Base-by-base conservation (phyloP, 495 filamentous ascomycete species). In the Aspergillus affinis region DNA sequence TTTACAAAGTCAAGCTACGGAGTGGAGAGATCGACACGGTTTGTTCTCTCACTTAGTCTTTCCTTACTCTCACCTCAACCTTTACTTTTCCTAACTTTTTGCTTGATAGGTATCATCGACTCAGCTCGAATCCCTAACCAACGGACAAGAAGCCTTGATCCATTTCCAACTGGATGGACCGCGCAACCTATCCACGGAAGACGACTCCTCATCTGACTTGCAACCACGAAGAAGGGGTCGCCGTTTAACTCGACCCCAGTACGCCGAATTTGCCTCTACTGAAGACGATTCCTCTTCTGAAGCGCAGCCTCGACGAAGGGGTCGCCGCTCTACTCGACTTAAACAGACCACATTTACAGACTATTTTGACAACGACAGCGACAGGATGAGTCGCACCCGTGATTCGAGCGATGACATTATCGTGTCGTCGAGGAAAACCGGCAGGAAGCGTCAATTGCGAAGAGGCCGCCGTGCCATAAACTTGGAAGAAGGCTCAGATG, bases 11-110 rank as follows among this genome's bases (percentile, higher is more conserved):
- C 18, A 70, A 75, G 27, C 75, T 81, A 23, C 68, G 69, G 49
- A 82, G 80, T 68, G 78, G 75, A 15, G 80, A 78, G 48, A 65
- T 65, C 52, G 67, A 76, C 62, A 70, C 68, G 54, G 83, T 84
- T 59, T 69, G 77, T 68, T 23, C 26, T 27, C 51, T 17, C 20
- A 52, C 26, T 12, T 52, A 20, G 32, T 15, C 7, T 52, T 41
- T 15, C 21, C 27, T 18, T 47, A 27, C 15, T 23, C 23, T 51
- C 2, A 45, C 32, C 23, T 26, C 21, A 12, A 5, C 48, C 23
- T 36, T 64, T 20, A 59, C 46, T 53, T 48, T 61, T 41, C 23
- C 48, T 1, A 13, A 19, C 10, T 36, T n/a, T 20, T 46, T 57
- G 27, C 9, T 52, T 51, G 45, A 46, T 36, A 75, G 75, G 67